Evolutionary conservation across 2,329 filamentous ascomycete genomes (phyloP), one percentile per base, ranked within the genome.

Genomic region (Penicillium sp.): DNA sequence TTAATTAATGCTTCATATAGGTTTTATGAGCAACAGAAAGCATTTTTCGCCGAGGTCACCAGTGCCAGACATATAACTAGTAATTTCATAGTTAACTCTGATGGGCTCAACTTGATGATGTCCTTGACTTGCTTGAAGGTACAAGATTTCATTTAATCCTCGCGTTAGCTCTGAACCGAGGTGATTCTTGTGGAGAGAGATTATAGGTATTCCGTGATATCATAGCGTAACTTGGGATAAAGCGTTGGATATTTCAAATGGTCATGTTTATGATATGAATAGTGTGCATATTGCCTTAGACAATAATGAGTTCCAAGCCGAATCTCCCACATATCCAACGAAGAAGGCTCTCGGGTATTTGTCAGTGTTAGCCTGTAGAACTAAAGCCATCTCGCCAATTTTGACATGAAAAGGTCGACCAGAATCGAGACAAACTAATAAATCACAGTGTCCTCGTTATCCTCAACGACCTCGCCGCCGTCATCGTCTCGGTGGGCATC

Each of bases 391-490:
- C 8, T 16, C 43, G 36, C 44, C 44, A 26, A 19, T 45, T 22
- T 43, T 49, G 44, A 35, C 37, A 44, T 26, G 26, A 44, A 44
- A 31, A 22, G 26, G 46, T 26, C 22, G 36, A 38, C 30, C 16
- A n/a, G 5, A 31, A 31, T 30, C n/a, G 12, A 31, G 40, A 26
- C 19, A 55, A 31, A 22, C 61, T 67, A 96, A 77, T 96, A 96
- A 57, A 96, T 93, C 50, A 96, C 90, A 65, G 88, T 91, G 67
- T 96, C 91, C 77, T 97, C 91, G 57, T 91, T 90, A 52, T 88
- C 89, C 72, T 94, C 86, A 62, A 95, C 81, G 54, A 93, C 87
- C 67, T 92, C 89, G 50, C 85, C 88, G 48, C 83, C 82, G 59
- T 91, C 86, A 66, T 92, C 88, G 57, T 88, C 82, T 63, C 75